A percentile compares a stretch with the other conserved stretches of the same genome.
These are phyloP conservation scores for Albophoma yamanashiensis DNA, from an alignment of 2,329 filamentous ascomycete genomes.

Conservation along the genomic window DNA sequence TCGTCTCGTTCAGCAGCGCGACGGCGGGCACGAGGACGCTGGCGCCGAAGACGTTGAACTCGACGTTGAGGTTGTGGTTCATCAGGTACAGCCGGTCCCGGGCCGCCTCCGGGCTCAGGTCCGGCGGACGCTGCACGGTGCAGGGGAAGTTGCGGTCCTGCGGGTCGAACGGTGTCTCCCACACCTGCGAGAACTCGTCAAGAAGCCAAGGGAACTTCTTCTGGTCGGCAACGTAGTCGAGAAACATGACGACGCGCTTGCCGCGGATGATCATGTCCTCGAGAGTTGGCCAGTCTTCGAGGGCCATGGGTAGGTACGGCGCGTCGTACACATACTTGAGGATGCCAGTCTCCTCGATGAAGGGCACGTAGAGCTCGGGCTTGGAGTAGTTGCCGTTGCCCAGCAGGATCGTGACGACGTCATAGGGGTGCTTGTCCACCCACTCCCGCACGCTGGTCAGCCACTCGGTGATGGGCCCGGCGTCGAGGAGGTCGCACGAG, in stretches of 20 bases:
- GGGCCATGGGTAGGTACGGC: conserved; percentile 55
- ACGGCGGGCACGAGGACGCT: conserved; percentile 62
- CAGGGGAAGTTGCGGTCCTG: conserved; percentile 59
- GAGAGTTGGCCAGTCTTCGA: conserved; percentile 76
- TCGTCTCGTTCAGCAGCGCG: conserved; percentile 59
- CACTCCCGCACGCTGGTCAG: conserved; percentile 59
- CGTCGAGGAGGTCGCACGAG: conserved; percentile 70
- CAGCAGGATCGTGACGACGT: conserved; percentile 78
- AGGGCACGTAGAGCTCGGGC: conserved; percentile 51
- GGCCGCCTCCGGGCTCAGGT: conserved; percentile 42
- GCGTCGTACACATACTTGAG: conserved; percentile 64
- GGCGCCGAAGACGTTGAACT: conserved; percentile 56
- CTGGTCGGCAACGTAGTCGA: conserved; percentile 80
- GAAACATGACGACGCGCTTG: conserved; percentile 67
- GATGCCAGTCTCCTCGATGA: conserved; percentile 63
- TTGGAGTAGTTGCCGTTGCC: conserved; percentile 71
- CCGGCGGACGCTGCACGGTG: conserved; percentile 63
- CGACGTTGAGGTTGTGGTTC: conserved; percentile 85
- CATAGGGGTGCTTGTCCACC: conserved; percentile 69
- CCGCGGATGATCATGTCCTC: conserved; percentile 61
- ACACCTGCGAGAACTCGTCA: conserved; percentile 80
- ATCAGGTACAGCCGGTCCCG: conserved; percentile 63
- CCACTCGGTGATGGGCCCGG: conserved; percentile 65
- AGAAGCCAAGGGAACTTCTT: conserved; percentile 70
- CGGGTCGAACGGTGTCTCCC: conserved; percentile 83